phyloP scores from a whole-genome alignment of 371 early-diverging fungal genomes.

The Rhizopus delemar region DNA sequence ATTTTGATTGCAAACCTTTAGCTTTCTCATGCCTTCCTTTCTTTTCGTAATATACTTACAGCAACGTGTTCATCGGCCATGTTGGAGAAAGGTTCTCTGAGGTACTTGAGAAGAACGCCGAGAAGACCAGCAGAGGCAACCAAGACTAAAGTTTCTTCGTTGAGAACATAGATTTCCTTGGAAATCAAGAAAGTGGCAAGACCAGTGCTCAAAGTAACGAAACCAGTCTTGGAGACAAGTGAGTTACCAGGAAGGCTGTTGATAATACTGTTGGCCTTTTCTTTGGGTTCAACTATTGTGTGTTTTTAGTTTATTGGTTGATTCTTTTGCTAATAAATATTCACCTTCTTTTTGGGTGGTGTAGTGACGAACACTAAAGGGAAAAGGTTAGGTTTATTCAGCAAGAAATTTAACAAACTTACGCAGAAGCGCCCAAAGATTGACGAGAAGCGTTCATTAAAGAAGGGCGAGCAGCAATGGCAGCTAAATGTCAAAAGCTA shows the following conservation, averaged over 20 bases:
- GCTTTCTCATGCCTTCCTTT: neutral
- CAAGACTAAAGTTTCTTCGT: slow-evolving; percentile 90
- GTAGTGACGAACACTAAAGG: too few relatives aligned
- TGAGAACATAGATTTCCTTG: slow-evolving; percentile 96
- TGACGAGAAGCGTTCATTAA: slow-evolving; percentile 27
- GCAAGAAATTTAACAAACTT: slow-evolving; percentile 9
- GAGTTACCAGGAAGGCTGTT: slow-evolving; percentile 89
- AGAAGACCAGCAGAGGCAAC: slow-evolving; percentile 75
- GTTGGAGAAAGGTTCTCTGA: slow-evolving; percentile 83
- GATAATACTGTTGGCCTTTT: slow-evolving; percentile 88
- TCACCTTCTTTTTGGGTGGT: too few relatives aligned
- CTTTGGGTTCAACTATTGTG: slow-evolving; percentile 53
- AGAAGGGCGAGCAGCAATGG: slow-evolving; percentile 28
- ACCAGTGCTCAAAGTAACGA: slow-evolving; percentile 82
- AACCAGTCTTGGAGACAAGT: slow-evolving; percentile 86
- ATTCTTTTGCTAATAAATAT: too few relatives aligned
- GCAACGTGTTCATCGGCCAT: slow-evolving; percentile 82
- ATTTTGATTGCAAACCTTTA: neutral
- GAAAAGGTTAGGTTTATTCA: too few relatives aligned
- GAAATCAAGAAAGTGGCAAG: slow-evolving; percentile 88
- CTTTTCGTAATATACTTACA: slow-evolving; percentile 32
- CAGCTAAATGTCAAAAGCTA: slow-evolving; percentile 15
- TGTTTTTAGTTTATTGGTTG: too few relatives aligned
- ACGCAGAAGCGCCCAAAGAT: slow-evolving; percentile 34
- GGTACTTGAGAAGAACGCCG: slow-evolving; percentile 69